Base-by-base conservation (phyloP, 768 basidiomycete species). In the Royoungia palumana region DNA sequence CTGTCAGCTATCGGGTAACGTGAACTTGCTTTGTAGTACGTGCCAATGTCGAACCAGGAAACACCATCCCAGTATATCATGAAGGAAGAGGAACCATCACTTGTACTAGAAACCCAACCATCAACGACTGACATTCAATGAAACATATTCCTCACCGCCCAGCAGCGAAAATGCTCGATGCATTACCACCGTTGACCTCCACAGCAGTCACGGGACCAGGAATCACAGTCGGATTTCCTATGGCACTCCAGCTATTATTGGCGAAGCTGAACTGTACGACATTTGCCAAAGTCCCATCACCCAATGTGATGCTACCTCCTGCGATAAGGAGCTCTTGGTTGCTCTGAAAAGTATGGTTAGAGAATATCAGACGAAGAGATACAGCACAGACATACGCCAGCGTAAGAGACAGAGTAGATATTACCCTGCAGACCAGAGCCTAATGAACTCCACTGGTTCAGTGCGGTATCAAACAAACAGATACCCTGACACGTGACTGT, bases 121-220 rank as follows among this genome's bases (percentile, higher is more conserved):
- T 41, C 37, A 37, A 43, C 17, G 16, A 27, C 25, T 6, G 19
- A 17, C 2, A 37, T 14, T 34, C 20, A 13, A 35, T 51, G 28
- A 38, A 35, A n/a, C 9, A 36, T 41, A 12, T 14, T n/a, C 69
- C 83, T 63, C 52, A 92, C 85, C 78, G 81, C 58, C 95, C 95
- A 28, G 94, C 91, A 40, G 87, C 90, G 60, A 94, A 99, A 47
- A 98, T 78, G 59, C 89, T 95, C 57, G 81, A 88, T 2, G 70
- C 64, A 62, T 96, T 92, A 19, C 79, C 78, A 54, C 83, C 74
- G 66, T 98, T 90, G 35, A 93, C 86, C 45, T 87, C 86, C 44
- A 97, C 65, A 11, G 95, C 94, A 4, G 92, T 88, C 2, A 93
- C 87, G 3, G 94, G 93, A 4, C 95, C 95, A 38, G 94, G 91